A percentile compares a stretch with the other conserved stretches of the same genome.
These are phyloP conservation scores for Fusarium anthophilum DNA, from an alignment of 2,329 filamentous ascomycete species.

Conservation along the genomic window DNA sequence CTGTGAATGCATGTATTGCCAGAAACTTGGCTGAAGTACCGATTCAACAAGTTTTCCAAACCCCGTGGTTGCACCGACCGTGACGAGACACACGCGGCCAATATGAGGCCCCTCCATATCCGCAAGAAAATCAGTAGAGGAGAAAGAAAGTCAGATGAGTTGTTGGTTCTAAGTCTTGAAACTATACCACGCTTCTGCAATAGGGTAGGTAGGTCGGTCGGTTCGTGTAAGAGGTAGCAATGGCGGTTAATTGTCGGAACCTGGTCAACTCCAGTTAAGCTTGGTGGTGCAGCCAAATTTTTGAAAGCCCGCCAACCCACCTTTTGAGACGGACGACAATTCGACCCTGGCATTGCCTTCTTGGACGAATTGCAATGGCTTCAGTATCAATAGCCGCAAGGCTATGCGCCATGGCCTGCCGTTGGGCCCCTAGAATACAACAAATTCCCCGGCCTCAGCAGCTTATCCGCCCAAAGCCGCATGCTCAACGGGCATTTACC, in stretches of 20 bases:
- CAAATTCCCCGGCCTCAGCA: slow-evolving; percentile 38
- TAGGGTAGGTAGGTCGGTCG: slow-evolving; percentile 13
- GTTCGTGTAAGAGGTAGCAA: slow-evolving; percentile 17
- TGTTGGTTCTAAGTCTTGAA: background rate
- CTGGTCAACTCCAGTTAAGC: background rate
- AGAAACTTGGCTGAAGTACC: slow-evolving; percentile 69
- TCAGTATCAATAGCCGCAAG: slow-evolving; percentile 51
- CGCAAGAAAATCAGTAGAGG: slow-evolving; percentile 2
- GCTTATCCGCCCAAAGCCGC: slow-evolving; percentile 33
- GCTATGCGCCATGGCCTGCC: slow-evolving; percentile 50
- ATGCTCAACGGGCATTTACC: slow-evolving; percentile 44
- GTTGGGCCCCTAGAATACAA: slow-evolving; percentile 41
- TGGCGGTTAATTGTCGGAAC: slow-evolving; percentile 42
- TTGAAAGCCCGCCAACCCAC: slow-evolving; percentile 41
- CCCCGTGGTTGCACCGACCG: slow-evolving; percentile 89
- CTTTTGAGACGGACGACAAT: slow-evolving; percentile 31
- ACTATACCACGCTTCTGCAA: background rate
- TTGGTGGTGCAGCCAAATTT: slow-evolving; percentile 44
- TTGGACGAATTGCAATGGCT: slow-evolving; percentile 48
- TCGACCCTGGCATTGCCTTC: slow-evolving; percentile 36
- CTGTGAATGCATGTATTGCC: slow-evolving; percentile 64
- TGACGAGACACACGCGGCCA: slow-evolving; percentile 75
- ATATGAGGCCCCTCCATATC: background rate
- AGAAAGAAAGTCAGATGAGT: background rate
- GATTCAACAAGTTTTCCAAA: slow-evolving; percentile 78